A percentile compares a stretch with the other conserved stretches of the same genome.
Evolutionary conservation across 2,329 filamentous ascomycete species (phyloP).

Genomic region (Rhinocladiella similis): DNA sequence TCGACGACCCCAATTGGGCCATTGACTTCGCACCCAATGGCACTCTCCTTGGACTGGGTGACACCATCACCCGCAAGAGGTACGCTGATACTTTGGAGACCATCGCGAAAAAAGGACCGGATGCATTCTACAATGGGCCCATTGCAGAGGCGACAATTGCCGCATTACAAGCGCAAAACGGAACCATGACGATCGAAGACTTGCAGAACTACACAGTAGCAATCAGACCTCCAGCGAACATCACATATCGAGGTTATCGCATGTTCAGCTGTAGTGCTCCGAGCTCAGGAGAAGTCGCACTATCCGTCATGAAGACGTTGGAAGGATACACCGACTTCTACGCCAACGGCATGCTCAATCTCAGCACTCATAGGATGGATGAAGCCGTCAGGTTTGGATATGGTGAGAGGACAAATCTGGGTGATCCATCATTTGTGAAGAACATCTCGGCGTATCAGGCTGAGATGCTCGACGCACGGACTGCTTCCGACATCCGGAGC

Average conservation of each 20-base stretch:
- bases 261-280: constrained; percentile 72
- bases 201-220: constrained; percentile 71
- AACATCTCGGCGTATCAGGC: constrained; percentile 65
- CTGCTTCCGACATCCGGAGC: constrained; percentile 59
- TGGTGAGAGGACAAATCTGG: constrained; percentile 72
- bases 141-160: constrained; percentile 74
- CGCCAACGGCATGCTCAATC: constrained; percentile 55
- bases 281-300: constrained; percentile 72
- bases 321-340: constrained; percentile 71
- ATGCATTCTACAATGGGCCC: constrained; percentile 72
- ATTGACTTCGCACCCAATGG: constrained; percentile 87
- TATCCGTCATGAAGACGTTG: constrained; percentile 78
- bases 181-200: constrained; percentile 83
- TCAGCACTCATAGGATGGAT: constrained; percentile 78
- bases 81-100: constrained; percentile 78
- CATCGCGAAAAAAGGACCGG: constrained; percentile 71
- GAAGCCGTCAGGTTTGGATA: constrained; percentile 92
- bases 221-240: constrained; percentile 62
- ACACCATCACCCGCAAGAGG: constrained; percentile 75
- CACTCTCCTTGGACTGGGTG: constrained; percentile 67
- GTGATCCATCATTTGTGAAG: constrained; percentile 74
- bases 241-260: constrained; percentile 68
- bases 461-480: constrained; percentile 63
- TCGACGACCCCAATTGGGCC: constrained; percentile 76
- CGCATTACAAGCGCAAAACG: constrained; percentile 67